Percentiles rank a stretch among this genome's conserved stretches.
Conservation (phyloP, 345 rosid genomes). For the Acer saccharum region DNA sequence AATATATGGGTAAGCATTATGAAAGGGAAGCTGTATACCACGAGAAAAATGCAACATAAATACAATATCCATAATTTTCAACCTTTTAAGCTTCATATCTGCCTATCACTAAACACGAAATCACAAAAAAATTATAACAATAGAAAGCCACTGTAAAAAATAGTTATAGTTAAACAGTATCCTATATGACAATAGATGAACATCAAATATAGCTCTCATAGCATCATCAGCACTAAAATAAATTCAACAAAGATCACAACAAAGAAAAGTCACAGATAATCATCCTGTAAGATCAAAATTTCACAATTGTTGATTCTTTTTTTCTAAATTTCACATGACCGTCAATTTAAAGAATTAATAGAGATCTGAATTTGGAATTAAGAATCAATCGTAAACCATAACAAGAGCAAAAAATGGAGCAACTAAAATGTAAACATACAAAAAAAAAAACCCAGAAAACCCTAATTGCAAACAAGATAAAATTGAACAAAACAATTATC, state of each 20-base stretch:
- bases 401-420: not conserved
- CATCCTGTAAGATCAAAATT: not conserved
- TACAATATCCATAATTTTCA: not conserved
- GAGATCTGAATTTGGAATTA: not conserved
- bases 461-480: not conserved
- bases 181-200: not conserved
- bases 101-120: not conserved
- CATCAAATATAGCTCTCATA: not conserved
- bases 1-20: not conserved
- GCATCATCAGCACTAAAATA: too few species aligned
- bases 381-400: not conserved
- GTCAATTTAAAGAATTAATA: not conserved
- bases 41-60: not conserved
- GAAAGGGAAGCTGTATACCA: not conserved
- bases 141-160: not conserved
- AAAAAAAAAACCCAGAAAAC: constrained; percentile 2
- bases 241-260: not conserved
- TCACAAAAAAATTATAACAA: not conserved
- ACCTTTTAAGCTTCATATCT: not conserved
- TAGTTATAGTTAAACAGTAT: not conserved
- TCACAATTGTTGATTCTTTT: not conserved
- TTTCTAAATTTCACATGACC: not conserved
- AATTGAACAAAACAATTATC: not conserved
- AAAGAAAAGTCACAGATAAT: not conserved
- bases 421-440: not conserved